These are phyloP conservation scores for Alternaria solani DNA, from an alignment of 2,329 filamentous ascomycete species.

Conservation along the genomic window DNA sequence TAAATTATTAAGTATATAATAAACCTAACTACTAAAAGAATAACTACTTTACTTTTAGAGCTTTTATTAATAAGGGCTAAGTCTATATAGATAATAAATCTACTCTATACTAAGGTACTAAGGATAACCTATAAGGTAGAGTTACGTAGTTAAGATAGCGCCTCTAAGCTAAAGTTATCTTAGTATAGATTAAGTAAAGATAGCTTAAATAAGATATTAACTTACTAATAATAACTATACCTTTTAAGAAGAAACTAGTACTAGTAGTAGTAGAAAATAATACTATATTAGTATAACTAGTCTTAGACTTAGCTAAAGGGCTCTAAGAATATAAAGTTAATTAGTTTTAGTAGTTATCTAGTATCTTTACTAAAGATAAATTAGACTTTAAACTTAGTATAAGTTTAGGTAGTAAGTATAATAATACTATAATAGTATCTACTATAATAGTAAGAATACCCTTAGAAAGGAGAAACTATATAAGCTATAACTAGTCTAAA, in stretches of 20 bases:
- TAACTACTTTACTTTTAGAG: background rate
- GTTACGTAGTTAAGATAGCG: background rate
- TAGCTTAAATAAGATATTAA: background rate
- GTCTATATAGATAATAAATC: background rate
- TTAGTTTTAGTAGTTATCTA: background rate
- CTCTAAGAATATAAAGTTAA: background rate
- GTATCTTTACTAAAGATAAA: background rate
- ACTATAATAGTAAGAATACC: no score
- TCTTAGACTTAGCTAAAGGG: background rate
- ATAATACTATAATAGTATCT: no score
- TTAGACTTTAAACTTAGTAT: background rate
- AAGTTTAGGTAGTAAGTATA: background rate
- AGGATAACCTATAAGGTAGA: background rate
- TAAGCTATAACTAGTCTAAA: no score
- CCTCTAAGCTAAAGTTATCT: background rate
- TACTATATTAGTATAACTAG: background rate
- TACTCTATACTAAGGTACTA: background rate
- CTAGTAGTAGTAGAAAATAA: background rate
- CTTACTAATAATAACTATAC: background rate
- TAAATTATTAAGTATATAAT: no score
- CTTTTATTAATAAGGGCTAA: background rate
- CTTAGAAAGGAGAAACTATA: no score
- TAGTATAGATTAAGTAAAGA: background rate
- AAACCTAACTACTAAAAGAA: background rate
- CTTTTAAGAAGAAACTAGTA: background rate